Base-by-base conservation (phyloP, 148 eudicot genomes). In the Rhododendron ovatum region DNA sequence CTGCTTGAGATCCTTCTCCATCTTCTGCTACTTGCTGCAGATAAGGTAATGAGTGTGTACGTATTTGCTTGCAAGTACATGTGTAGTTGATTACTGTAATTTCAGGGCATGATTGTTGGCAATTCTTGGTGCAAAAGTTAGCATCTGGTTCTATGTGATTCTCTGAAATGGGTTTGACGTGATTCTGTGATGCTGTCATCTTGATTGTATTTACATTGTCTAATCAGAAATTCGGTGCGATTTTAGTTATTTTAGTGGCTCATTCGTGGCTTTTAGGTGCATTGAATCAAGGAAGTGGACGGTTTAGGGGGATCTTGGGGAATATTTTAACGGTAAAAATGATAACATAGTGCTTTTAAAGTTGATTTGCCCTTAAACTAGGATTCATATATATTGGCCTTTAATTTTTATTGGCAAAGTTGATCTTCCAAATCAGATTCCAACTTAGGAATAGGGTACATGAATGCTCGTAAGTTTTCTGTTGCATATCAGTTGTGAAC, bases 1-100 rank as follows among this genome's bases (percentile, higher is more conserved):
- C 95, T 95, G 9, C 92, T 94, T 87, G 98, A 94, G 88, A 93
- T 94, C 86, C 93, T 94, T 82, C 95, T 94, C 80, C 98, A 94
- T 86, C 95, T 94, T 85, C 98, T 95, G 30, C 85, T 94, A 76
- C 93, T 94, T 57, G 94, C 95, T 78, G 98, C 93, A 84, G 98
- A 94, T 71, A 94, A 94, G 98, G 98, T 94, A 91, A 48, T 11
- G 17, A 45, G 13, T 74, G 3, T 63, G n/a, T 45, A 15, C 17
- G 1, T 45, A 5, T 39, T 1, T 2, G 24, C 41, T 22, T n/a
- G 43, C 28, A 57, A n/a, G 1, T 71, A 17, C 63, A 13, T 82
- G 80, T 75, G n/a, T 75, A 7, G 24, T 17, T 69, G 33, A 39
- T 73, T 17, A 39, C 28, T 41, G 8, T 24, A 43, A 18, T 0